A percentile compares a stretch with the other conserved stretches of the same genome.
Evolutionary conservation across 1,139 yeast genomes (phyloP).

Genomic region (Hanseniaspora uvarum): DNA sequence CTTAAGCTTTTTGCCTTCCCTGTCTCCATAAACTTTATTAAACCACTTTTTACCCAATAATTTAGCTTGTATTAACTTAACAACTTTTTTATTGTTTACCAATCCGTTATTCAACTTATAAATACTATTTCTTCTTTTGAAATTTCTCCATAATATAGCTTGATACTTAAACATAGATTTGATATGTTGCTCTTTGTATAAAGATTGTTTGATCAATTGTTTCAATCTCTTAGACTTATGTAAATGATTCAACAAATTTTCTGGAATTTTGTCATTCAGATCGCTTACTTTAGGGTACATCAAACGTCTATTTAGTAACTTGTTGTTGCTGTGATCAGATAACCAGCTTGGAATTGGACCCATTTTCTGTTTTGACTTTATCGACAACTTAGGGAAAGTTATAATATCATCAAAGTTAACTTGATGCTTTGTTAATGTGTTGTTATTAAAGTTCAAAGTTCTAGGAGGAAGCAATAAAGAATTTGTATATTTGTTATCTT

Average conservation of each 20-base stretch:
- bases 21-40: slow-evolving; percentile 11
- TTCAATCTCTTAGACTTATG: slow-evolving; percentile 7
- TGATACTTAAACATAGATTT: slow-evolving; percentile 16
- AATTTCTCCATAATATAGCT: slow-evolving; percentile 10
- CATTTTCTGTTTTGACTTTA: slow-evolving; percentile 2
- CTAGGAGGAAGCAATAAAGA: slow-evolving; percentile 13
- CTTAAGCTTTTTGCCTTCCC: slow-evolving; percentile 11
- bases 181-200: slow-evolving; percentile 10
- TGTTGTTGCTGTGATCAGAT: not conserved
- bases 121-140: slow-evolving; percentile 10
- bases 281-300: slow-evolving; percentile 8
- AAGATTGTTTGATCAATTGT: slow-evolving; percentile 7
- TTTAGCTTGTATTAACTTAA: slow-evolving; percentile 1
- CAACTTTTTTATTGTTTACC: not conserved
- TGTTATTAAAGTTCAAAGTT: slow-evolving; percentile 11
- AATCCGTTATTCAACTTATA: slow-evolving; percentile 8
- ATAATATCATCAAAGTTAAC: not conserved
- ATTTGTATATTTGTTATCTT: slow-evolving; percentile 5
- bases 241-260: slow-evolving; percentile 5
- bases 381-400: not conserved
- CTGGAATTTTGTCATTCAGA: slow-evolving; percentile 4
- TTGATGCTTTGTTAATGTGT: not conserved
- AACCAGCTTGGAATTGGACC: slow-evolving; percentile 12
- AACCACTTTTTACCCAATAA: slow-evolving; percentile 6
- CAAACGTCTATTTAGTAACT: slow-evolving; percentile 11